These are phyloP conservation scores for Trametes coccinea DNA, from an alignment of 768 basidiomycete genomes.

Conservation along the genomic window DNA sequence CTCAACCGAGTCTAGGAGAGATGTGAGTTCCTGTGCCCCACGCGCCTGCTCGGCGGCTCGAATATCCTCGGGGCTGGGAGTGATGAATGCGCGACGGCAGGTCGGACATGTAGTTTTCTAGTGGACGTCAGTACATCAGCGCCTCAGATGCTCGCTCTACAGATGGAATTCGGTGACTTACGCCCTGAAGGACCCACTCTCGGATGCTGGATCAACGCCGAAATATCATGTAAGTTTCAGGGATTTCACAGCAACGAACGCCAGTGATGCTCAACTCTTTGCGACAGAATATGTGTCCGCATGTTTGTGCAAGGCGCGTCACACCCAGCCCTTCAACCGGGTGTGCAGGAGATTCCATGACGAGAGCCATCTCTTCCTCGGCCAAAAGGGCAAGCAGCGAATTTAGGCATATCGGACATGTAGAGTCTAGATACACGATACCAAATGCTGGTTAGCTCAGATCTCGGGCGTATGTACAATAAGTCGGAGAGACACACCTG, in stretches of 20 bases:
- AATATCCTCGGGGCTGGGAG: background rate
- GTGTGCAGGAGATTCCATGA: constrained; percentile 79
- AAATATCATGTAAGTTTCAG: background rate
- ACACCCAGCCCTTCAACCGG: constrained; percentile 70
- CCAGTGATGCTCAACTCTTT: constrained; percentile 58
- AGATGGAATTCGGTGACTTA: background rate
- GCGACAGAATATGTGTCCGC: constrained; percentile 73
- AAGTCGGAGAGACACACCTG: constrained; percentile 11
- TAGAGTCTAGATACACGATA: constrained; percentile 47
- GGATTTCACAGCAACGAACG: background rate
- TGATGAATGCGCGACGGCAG: constrained; percentile 28
- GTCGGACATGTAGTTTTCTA: constrained; percentile 31
- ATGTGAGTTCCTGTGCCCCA: background rate
- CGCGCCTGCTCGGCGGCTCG: background rate
- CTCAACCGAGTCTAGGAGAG: background rate
- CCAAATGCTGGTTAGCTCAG: background rate
- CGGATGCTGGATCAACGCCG: constrained; percentile 46
- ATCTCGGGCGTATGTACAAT: too few relatives aligned
- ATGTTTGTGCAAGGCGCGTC: constrained; percentile 49
- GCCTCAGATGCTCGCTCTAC: background rate
- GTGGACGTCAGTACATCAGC: background rate
- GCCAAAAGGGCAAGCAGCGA: constrained; percentile 67
- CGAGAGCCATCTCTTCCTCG: constrained; percentile 72
- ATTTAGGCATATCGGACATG: constrained; percentile 76
- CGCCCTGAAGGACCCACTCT: constrained; percentile 45